Base-by-base conservation (phyloP, 2,329 filamentous ascomycete species). In the Macrophomina phaseolina region DNA sequence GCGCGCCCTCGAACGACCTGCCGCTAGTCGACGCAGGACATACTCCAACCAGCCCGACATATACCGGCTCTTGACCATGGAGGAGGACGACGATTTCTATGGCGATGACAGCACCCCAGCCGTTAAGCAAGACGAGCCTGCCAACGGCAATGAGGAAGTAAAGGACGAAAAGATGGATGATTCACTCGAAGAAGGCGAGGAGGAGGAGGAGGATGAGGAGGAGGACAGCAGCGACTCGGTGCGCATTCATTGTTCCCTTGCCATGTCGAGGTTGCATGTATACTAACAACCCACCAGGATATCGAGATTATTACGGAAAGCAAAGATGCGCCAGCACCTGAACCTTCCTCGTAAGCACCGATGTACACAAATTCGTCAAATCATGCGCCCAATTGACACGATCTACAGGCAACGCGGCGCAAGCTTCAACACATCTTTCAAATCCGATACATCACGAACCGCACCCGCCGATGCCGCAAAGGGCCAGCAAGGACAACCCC, bases 231-330 rank as follows among this genome's bases (percentile, higher is more conserved):
- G 76, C 69, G 80, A 81, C 65, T 81, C 79, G 30, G 79, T 81
- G 77, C 38, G 55, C 51, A 11, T 28, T 38, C 46, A 32, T 23
- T 23, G 23, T 3, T 23, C 40, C 18, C 56, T 16, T 38, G 63
- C 46, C 18, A 12, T 14, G 30, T 12, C 14, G 4, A 49, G 58
- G 42, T 6, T 8, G 6, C 30, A 5, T 23, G 1, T 5, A 23
- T 36, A 67, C 73, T 78, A 66, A 77, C 72, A 38, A 30, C 65
- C 14, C 18, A 5, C 5, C 69, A 85, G 82, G 83, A 85, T 69
- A 79, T 86, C 63, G 82, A 85, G 66, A 84, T 86, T 70, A 85
- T 84, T 64, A 81, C 83, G 51, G 83, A 85, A 70, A 79, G 80
- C 38, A 77, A 81, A 66, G 76, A 79, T 46, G 77, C 75, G 40